phyloP scores from a whole-genome alignment of 371 early-diverging fungal species.

The Conidiobolus incongruus region DNA sequence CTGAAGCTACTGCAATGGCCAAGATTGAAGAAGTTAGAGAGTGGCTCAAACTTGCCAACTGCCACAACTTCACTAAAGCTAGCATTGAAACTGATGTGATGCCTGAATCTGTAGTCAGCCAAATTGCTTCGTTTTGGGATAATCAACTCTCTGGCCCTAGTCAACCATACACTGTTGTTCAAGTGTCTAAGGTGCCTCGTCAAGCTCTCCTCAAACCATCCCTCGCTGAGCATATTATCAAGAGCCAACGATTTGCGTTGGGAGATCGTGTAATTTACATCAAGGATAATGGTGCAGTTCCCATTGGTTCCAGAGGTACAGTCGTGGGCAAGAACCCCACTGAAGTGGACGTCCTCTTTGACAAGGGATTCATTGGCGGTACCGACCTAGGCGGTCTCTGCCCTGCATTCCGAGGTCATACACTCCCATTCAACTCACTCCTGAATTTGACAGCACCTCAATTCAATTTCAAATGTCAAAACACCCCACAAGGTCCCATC shows the following conservation, averaged over 20 bases:
- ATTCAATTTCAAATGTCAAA: no score
- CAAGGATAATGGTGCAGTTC: constrained; percentile 50
- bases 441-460: no score
- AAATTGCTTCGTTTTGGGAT: neutral
- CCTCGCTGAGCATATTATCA: constrained; percentile 42
- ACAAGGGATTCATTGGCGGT: constrained; percentile 56
- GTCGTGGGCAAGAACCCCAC: constrained; percentile 55
- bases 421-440: no score
- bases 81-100: constrained; percentile 38
- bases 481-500: no score
- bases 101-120: constrained; percentile 9
- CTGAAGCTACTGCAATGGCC: constrained; percentile 11
- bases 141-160: constrained; percentile 7
- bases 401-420: no score
- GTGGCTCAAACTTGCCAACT: constrained; percentile 38
- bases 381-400: constrained; percentile 33
- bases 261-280: constrained; percentile 77
- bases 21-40: constrained; percentile 26
- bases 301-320: constrained; percentile 58
- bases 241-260: constrained; percentile 48
- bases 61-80: constrained; percentile 37
- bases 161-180: constrained; percentile 5
- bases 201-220: constrained; percentile 49
- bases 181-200: neutral
- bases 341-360: constrained; percentile 67